phyloP scores from a whole-genome alignment of 495 filamentous ascomycete species.

The Trichoderma parareesei region DNA sequence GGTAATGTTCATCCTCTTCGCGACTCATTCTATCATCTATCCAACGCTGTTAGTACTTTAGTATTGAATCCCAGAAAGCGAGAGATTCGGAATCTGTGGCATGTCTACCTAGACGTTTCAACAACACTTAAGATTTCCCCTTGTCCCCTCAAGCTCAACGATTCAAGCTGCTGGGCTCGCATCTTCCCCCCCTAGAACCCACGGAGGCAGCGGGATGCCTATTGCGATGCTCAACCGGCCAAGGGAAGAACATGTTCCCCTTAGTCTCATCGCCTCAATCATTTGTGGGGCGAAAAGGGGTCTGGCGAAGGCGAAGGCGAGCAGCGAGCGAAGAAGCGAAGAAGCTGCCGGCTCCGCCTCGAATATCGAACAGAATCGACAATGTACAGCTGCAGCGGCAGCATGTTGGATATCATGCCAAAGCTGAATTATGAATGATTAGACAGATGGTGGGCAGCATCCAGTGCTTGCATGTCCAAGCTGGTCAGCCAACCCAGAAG shows the following conservation, averaged over 20 bases:
- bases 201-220: neutral
- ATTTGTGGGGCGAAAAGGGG: constrained; percentile 8
- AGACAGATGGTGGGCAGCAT: constrained; percentile 26
- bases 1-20: too few species aligned
- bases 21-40: too few species aligned
- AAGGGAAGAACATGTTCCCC: neutral
- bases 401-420: constrained; percentile 11
- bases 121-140: neutral
- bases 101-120: too few species aligned
- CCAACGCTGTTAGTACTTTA: too few species aligned
- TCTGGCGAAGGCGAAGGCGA: neutral
- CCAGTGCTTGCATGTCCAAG: constrained; percentile 23
- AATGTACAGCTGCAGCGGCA: constrained; percentile 40
- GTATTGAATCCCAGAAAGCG: too few species aligned
- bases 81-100: too few species aligned
- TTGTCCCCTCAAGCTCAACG: neutral
- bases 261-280: neutral
- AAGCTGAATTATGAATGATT: constrained; percentile 10
- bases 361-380: constrained; percentile 52
- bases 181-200: neutral
- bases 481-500: constrained; percentile 30
- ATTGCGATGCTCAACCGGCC: constrained; percentile 1
- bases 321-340: neutral
- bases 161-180: neutral
- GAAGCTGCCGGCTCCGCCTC: neutral